These are phyloP conservation scores for Huntiella omanensis DNA, from an alignment of 2,329 filamentous ascomycete genomes.

Conservation along the genomic window DNA sequence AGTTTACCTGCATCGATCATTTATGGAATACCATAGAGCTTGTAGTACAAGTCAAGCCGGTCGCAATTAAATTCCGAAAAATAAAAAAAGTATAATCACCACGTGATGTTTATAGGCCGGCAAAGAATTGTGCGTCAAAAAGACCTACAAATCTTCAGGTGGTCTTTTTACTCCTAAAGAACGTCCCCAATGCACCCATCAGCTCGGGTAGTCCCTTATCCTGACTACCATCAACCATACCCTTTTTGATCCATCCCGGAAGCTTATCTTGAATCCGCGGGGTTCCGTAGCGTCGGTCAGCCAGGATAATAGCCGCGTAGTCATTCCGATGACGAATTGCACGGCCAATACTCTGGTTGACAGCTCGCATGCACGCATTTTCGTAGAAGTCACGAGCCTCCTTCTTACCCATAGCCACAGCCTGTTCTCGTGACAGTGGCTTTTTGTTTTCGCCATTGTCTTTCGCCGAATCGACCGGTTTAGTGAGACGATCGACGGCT, in stretches of 20 bases:
- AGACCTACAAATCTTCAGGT: neutral
- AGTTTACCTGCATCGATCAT: too few species aligned
- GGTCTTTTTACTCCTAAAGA: constrained; percentile 35
- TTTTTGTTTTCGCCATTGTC: neutral
- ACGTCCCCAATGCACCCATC: constrained; percentile 37
- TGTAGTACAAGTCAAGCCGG: too few species aligned
- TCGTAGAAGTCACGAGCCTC: constrained; percentile 69
- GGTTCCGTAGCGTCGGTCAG: constrained; percentile 63
- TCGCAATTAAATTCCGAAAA: too few species aligned
- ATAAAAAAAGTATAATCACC: too few species aligned
- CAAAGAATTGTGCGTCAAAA: too few species aligned
- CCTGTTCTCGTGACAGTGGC: constrained; percentile 13
- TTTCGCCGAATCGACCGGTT: neutral
- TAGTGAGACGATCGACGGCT: constrained; percentile 10
- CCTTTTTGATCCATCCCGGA: constrained; percentile 71
- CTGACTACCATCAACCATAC: constrained; percentile 34
- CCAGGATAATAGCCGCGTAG: constrained; percentile 75
- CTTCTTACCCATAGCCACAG: constrained; percentile 25
- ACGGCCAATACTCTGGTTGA: constrained; percentile 89
- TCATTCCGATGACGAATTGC: constrained; percentile 77
- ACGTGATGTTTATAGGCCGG: too few species aligned
- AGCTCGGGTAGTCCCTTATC: constrained; percentile 34
- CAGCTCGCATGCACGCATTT: constrained; percentile 88
- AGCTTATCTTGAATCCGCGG: constrained; percentile 59
- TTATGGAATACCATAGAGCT: too few species aligned